These are phyloP conservation scores for Oxytropis ochrocephala DNA, from an alignment of 306 rosid species.

Conservation along the genomic window DNA sequence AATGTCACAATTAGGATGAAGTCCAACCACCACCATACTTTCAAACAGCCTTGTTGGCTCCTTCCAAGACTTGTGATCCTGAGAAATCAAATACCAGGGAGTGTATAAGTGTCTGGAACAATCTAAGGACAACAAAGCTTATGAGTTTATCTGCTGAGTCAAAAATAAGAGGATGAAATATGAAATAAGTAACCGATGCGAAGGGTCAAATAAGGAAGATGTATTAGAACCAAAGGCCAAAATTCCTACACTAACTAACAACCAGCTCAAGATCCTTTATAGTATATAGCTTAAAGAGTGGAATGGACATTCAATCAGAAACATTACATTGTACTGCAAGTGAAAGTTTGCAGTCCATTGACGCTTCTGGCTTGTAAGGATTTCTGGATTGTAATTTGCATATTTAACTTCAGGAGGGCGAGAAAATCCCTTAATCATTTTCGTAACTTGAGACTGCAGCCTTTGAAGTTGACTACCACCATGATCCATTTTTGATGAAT, in stretches of 20 bases:
- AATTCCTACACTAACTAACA: constrained; percentile 5
- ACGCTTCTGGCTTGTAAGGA: constrained; percentile 89
- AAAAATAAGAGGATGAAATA: background rate
- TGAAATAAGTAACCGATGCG: background rate
- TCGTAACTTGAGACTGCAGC: constrained; percentile 62
- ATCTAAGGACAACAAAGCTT: background rate
- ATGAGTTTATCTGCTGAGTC: background rate
- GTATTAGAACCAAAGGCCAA: background rate
- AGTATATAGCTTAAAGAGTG: background rate
- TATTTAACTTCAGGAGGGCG: constrained; percentile 55
- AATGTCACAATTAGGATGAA: constrained; percentile 87
- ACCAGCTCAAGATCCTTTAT: constrained; percentile 14
- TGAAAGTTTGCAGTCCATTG: constrained; percentile 91
- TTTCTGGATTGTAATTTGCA: constrained; percentile 79
- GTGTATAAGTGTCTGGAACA: constrained; percentile 21
- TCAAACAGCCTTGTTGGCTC: constrained; percentile 83
- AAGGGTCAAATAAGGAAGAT: constrained; percentile 4
- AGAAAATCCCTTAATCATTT: constrained; percentile 71
- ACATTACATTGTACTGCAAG: constrained; percentile 53
- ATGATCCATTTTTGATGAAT: constrained; percentile 59
- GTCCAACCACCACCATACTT: constrained; percentile 93
- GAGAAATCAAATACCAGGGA: constrained; percentile 31
- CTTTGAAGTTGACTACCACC: constrained; percentile 66
- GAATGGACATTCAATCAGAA: background rate
- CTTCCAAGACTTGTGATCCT: constrained; percentile 89